Evolutionary conservation across 805 yeast species (phyloP).

Genomic region (Lipomyces lipofer): DNA sequence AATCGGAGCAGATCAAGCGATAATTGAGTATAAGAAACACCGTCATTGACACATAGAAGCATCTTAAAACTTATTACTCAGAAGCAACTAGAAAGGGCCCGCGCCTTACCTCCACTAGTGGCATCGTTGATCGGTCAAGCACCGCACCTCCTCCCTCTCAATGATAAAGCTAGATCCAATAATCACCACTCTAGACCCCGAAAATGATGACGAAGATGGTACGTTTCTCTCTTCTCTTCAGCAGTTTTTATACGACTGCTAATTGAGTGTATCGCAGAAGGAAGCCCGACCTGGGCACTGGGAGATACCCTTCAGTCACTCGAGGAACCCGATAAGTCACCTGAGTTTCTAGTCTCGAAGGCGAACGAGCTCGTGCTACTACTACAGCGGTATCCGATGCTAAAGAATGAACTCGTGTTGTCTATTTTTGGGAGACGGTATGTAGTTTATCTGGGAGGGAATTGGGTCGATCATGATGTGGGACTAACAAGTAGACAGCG

Average conservation of each 20-base stretch:
- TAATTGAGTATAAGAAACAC: too few relatives aligned
- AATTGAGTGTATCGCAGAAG: conserved; percentile 5
- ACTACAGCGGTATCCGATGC: conserved; percentile 55
- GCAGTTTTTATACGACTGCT: background rate
- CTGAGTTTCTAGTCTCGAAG: conserved; percentile 53
- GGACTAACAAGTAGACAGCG: conserved; percentile 33
- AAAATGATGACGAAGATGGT: conserved; percentile 18
- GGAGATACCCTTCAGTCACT: conserved; percentile 62
- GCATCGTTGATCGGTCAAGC: too few relatives aligned
- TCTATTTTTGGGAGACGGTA: conserved; percentile 38
- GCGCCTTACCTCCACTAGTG: too few relatives aligned
- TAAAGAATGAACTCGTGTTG: conserved; percentile 61
- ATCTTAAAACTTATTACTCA: too few relatives aligned
- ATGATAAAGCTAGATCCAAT: conserved; percentile 26
- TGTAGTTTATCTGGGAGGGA: background rate
- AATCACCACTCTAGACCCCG: conserved; percentile 16
- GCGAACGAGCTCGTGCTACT: conserved; percentile 67
- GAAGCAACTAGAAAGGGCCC: too few relatives aligned
- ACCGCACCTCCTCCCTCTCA: too few relatives aligned
- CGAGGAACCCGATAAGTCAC: conserved; percentile 53
- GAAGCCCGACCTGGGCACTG: conserved; percentile 60
- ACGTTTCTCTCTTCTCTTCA: background rate
- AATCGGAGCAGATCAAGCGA: too few relatives aligned
- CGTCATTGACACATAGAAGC: too few relatives aligned
- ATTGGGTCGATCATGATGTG: background rate